These are phyloP conservation scores for Petunia hybrid DNA, from an alignment of 305 asterid species.

Conservation along the genomic window DNA sequence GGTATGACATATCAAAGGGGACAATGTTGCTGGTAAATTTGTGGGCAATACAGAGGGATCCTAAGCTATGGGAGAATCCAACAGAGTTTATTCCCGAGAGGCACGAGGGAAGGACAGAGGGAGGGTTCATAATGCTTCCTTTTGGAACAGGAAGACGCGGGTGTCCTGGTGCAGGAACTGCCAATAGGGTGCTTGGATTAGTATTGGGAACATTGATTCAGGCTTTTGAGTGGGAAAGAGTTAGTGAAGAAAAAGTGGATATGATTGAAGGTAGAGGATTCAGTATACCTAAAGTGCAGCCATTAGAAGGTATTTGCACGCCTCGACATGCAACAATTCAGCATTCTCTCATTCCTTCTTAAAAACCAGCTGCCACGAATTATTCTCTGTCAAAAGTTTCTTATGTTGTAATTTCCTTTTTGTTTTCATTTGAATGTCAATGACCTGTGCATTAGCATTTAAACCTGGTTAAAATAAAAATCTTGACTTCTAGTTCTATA, in stretches of 20 bases:
- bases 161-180: constrained; percentile 35
- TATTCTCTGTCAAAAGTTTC: too few relatives aligned
- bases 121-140: neutral
- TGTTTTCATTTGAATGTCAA: too few relatives aligned
- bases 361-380: neutral
- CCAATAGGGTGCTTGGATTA: constrained; percentile 28
- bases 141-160: constrained; percentile 31
- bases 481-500: too few relatives aligned
- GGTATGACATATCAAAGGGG: constrained; percentile 10
- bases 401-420: too few relatives aligned
- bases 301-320: constrained; percentile 24
- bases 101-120: neutral
- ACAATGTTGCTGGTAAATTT: constrained; percentile 34
- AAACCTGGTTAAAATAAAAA: too few relatives aligned
- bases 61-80: constrained; percentile 29
- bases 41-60: constrained; percentile 36
- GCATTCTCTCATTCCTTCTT: neutral
- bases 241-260: constrained; percentile 2
- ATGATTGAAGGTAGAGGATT: constrained; percentile 30
- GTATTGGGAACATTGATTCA: constrained; percentile 32
- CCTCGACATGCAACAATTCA: neutral
- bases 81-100: constrained; percentile 29
- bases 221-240: constrained; percentile 33
- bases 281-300: constrained; percentile 15
- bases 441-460: too few relatives aligned